Base-by-base conservation (phyloP, 345 rosid genomes). In the Cardamine resedifolia region DNA sequence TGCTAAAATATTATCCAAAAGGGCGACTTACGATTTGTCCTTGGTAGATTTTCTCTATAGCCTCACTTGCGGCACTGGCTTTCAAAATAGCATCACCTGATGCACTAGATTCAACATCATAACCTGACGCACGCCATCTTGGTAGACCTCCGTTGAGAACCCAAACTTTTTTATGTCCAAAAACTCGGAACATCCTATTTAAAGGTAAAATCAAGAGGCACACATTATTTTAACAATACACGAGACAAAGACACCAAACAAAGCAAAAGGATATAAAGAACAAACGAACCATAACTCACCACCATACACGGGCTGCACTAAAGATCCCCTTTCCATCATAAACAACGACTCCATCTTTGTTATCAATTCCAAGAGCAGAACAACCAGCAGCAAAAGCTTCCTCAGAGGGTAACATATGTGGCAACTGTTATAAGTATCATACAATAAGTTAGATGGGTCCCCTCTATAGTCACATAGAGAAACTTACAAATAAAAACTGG, bases 301-400 rank as follows among this genome's bases (percentile, higher is more conserved):
- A 96, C 97, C 98, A 92, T 56, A 92, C 99, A 70, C 99, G 99
- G 70, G 99, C 96, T 53, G 99, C 98, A 76, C 99, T 92, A 72
- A 90, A 96, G 78, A 92, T 78, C 23, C 98, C 99, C 83, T 92
- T 92, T 58, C 95, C 99, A 85, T 96, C 99, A 77, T 96, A 96
- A 76, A 96, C 99, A 76, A 96, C 92, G 34, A 96, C 59, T 38
- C 87, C 95, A 72, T 96, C 91, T 34, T 89, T 87, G 79, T 96
- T 96, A 23, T 87, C 81, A 50, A 96, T 90, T 57, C 96, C 99
- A 73, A 96, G 97, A 68, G 97, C 89, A 72, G 99, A 92, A 57
- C 79, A 96, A 69, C 95, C 99, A 44, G 97, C 99, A 2, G 98
- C 91, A 83, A 96, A 96, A 62, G 96, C 99, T 78, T 90, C 91